Base-by-base conservation (phyloP, 495 filamentous ascomycete genomes). In the Aspergillus asperescens region DNA sequence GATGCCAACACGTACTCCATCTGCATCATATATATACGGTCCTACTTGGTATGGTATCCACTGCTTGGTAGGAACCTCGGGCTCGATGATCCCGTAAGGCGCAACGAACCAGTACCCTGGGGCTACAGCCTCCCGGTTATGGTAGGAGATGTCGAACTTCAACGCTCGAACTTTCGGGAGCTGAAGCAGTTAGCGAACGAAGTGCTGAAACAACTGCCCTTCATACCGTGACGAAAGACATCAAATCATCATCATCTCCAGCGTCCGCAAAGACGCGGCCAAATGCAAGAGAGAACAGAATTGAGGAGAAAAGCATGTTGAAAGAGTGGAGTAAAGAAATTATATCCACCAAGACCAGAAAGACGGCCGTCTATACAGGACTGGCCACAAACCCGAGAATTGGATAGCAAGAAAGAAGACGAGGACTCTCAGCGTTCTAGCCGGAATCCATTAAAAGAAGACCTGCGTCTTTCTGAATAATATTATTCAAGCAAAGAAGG, bases 41-140 rank as follows among this genome's bases (percentile, higher is more conserved):
- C 71, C 71, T 54, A 72, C 63, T 56, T 74, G 71, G 48, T 63
- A 74, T 34, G 69, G 69, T 38, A 66, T 62, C 56, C 64, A 72
- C 42, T 60, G 55, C 23, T 62, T 55, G 15, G 59, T 60, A 27
- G 59, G 54, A 27, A 53, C 20, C 50, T 69, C 63, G 8, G 59
- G 61, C 4, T 67, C 65, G 41, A 69, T 71, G 43, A 60, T 50
- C 12, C 62, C 65, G 45, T 75, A 75, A 0, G 72, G 70, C 23
- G 70, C 70, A 40, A 73, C 65, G 42, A 75, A 75, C 68, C 68
- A 72, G 48, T 74, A 74, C 7, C 71, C 70, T 1, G 67, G 67
- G 15, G 47, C 57, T 28, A 60, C 44, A n/a, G 48, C 25, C 19
- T 49, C 44, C 32, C 59, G 59, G 41, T 61, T 51, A 45, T 64